Conservation (phyloP, 2,329 filamentous ascomycete genomes). For the Colletotrichum eleusines region DNA sequence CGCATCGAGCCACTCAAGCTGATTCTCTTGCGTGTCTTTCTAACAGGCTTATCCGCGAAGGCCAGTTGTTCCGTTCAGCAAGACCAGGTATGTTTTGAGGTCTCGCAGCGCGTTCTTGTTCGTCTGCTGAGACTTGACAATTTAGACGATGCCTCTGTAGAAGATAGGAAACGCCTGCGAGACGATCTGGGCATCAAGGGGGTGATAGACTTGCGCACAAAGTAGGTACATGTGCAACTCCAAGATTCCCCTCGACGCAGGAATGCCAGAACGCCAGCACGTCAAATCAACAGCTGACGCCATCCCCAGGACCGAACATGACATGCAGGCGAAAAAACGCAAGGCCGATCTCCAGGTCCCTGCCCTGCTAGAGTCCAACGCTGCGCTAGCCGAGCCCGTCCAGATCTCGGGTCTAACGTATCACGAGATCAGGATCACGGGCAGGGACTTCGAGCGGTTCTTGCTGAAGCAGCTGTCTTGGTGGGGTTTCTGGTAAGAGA, state of each 20-base stretch:
- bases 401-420: conserved; percentile 75
- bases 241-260: neutral
- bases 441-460: conserved; percentile 75
- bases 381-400: conserved; percentile 65
- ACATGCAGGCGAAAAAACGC: conserved; percentile 74
- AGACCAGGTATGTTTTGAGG: conserved; percentile 61
- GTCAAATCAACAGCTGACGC: conserved; percentile 23
- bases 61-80: conserved; percentile 76
- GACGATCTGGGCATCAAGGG: conserved; percentile 74
- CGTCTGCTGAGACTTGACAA: neutral
- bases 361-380: conserved; percentile 61
- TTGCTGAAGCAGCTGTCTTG: conserved; percentile 77
- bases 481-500: conserved; percentile 70
- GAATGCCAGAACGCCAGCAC: conserved; percentile 30
- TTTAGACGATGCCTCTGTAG: conserved; percentile 76
- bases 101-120: neutral
- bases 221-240: conserved; percentile 58
- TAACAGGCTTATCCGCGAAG: conserved; percentile 66
- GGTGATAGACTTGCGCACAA: conserved; percentile 83
- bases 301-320: conserved; percentile 74
- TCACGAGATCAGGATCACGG: conserved; percentile 79
- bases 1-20: neutral
- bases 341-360: conserved; percentile 59
- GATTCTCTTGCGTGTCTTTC: neutral
- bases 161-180: conserved; percentile 71